These are phyloP conservation scores for Talaromyces nanjingensis DNA, from an alignment of 495 filamentous ascomycete genomes.

Conservation along the genomic window DNA sequence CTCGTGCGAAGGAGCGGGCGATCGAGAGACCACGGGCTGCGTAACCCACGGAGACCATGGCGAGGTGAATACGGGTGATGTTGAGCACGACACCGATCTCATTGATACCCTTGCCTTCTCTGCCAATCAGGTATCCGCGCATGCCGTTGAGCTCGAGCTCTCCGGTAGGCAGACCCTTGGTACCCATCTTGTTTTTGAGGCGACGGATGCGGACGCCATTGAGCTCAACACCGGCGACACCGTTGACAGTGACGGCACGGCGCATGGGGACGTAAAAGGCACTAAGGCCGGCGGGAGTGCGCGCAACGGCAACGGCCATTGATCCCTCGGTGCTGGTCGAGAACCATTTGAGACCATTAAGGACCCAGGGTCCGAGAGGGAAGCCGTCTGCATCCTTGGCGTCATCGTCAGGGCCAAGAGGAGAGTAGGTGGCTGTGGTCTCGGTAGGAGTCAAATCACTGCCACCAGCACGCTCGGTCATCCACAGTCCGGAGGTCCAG, in stretches of 20 bases:
- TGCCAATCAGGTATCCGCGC: slow-evolving; percentile 52
- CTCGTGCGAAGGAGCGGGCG: slow-evolving; percentile 42
- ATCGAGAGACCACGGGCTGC: slow-evolving; percentile 48
- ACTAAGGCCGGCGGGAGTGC: slow-evolving; percentile 39
- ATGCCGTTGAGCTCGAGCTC: slow-evolving; percentile 51
- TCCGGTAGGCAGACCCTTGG: slow-evolving; percentile 53
- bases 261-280: slow-evolving; percentile 56
- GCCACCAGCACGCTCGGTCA: slow-evolving; percentile 61
- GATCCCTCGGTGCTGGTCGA: slow-evolving; percentile 55
- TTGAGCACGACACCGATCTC: slow-evolving; percentile 53
- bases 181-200: slow-evolving; percentile 58
- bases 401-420: slow-evolving; percentile 8
- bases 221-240: slow-evolving; percentile 22
- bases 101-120: slow-evolving; percentile 46
- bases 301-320: slow-evolving; percentile 55
- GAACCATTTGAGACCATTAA: slow-evolving; percentile 65
- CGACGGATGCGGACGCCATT: slow-evolving; percentile 57
- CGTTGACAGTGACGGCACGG: slow-evolving; percentile 22
- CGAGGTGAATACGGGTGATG: slow-evolving; percentile 51
- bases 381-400: slow-evolving; percentile 24
- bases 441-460: slow-evolving; percentile 57
- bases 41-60: slow-evolving; percentile 40
- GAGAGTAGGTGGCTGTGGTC: slow-evolving; percentile 39
- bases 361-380: slow-evolving; percentile 49
- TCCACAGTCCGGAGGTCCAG: slow-evolving; percentile 69